These are phyloP conservation scores for Phyllosticta citriasiana DNA, from an alignment of 2,329 filamentous ascomycete species.

Conservation along the genomic window DNA sequence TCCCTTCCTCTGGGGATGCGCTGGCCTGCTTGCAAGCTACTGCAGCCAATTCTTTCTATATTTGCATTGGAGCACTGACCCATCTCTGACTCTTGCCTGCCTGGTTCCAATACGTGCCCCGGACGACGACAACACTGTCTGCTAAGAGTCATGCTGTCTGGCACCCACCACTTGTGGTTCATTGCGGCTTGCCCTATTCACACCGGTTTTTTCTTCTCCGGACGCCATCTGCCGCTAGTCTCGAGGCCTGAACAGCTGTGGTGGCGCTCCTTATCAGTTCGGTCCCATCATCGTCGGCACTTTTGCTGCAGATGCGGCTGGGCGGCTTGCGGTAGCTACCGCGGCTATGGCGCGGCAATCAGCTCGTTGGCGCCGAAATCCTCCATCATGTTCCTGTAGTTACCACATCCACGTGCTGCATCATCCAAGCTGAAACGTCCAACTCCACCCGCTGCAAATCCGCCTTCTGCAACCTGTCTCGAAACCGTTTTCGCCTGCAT, in stretches of 20 bases:
- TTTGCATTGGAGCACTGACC: slow-evolving; percentile 2
- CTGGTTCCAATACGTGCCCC: neutral
- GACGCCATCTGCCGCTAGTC: neutral
- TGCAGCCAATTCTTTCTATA: neutral
- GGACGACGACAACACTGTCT: neutral
- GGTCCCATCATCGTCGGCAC: neutral
- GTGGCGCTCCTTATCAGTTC: neutral
- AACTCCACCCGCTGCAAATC: neutral
- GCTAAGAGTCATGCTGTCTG: neutral
- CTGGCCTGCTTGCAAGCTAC: neutral
- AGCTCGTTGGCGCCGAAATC: neutral
- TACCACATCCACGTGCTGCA: neutral
- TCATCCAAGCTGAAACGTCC: neutral
- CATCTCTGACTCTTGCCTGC: neutral
- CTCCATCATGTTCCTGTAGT: neutral
- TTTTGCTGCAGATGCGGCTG: neutral
- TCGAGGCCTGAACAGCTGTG: neutral
- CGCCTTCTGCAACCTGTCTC: neutral
- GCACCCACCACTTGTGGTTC: neutral
- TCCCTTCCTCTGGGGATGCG: neutral
- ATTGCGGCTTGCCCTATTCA: neutral
- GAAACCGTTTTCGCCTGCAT: neutral
- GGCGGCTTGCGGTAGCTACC: neutral
- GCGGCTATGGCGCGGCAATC: neutral
- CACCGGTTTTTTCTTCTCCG: neutral